phyloP scores from a whole-genome alignment of 345 rosid genomes.

The Arabidopsis suecica region DNA sequence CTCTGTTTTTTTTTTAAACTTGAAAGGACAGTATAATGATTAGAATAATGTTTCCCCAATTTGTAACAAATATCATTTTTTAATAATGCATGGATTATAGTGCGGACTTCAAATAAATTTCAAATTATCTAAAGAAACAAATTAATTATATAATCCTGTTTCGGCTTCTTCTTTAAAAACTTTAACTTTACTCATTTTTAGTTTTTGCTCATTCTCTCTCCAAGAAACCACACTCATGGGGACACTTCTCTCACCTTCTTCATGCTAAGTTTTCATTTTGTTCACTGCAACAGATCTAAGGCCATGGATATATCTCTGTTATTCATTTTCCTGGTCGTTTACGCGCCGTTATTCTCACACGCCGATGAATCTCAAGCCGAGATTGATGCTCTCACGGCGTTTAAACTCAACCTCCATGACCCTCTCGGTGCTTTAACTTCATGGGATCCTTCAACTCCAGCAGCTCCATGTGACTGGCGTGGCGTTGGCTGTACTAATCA shows the following conservation, averaged over 20 bases:
- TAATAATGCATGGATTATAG: conserved; percentile 35
- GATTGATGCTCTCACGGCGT: conserved; percentile 73
- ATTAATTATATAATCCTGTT: neutral
- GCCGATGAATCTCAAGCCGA: conserved; percentile 53
- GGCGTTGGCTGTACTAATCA: conserved; percentile 63
- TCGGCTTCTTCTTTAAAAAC: conserved; percentile 16
- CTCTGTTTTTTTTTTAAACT: neutral
- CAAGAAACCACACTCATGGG: conserved; percentile 42
- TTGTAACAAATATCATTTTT: conserved; percentile 10
- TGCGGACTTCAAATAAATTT: conserved; percentile 42
- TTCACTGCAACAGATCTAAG: conserved; percentile 16
- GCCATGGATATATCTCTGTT: conserved; percentile 25
- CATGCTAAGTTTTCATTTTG: conserved; percentile 5
- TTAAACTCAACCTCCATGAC: conserved; percentile 74
- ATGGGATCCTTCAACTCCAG: conserved; percentile 77
- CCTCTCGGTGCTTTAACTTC: conserved; percentile 70
- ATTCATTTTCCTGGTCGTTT: conserved; percentile 13
- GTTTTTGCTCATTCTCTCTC: conserved; percentile 21
- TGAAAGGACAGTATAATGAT: conserved; percentile 45
- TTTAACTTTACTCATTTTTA: conserved; percentile 21
- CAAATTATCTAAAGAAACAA: conserved; percentile 21
- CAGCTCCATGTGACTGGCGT: conserved; percentile 96
- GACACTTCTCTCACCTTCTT: conserved; percentile 31
- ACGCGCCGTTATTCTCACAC: conserved; percentile 34
- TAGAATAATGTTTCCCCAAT: conserved; percentile 39